Percentiles rank a stretch among this genome's conserved stretches.
Conservation (phyloP, 2,329 filamentous ascomycete genomes). For the Sordariomycetes sp. region DNA sequence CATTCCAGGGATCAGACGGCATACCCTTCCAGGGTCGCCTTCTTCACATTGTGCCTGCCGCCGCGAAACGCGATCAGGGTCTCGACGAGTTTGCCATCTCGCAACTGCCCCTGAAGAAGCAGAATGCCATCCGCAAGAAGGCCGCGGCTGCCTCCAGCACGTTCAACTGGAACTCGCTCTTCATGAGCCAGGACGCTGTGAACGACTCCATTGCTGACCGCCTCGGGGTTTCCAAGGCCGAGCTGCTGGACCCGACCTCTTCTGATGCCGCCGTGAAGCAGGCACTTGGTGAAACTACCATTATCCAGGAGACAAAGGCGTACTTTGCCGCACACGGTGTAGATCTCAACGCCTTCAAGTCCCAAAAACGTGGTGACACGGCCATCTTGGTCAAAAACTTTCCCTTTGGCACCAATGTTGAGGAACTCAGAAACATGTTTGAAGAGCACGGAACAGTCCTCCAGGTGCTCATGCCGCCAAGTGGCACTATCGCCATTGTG, state of each 20-base stretch:
- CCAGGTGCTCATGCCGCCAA: slow-evolving; percentile 81
- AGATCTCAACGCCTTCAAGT: slow-evolving; percentile 85
- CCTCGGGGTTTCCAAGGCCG: slow-evolving; percentile 81
- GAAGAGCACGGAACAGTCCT: slow-evolving; percentile 76
- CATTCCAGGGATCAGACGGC: slow-evolving; percentile 71
- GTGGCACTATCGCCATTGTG: slow-evolving; percentile 86
- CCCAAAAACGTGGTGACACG: slow-evolving; percentile 71
- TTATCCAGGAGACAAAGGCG: slow-evolving; percentile 91
- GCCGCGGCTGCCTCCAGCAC: slow-evolving; percentile 64
- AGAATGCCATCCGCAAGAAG: slow-evolving; percentile 80
- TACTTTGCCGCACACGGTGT: slow-evolving; percentile 85
- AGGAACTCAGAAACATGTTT: slow-evolving; percentile 72
- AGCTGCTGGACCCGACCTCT: slow-evolving; percentile 89
- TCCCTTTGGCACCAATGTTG: slow-evolving; percentile 66
- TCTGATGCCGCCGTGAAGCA: slow-evolving; percentile 92
- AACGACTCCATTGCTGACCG: slow-evolving; percentile 81
- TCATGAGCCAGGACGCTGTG: slow-evolving; percentile 94
- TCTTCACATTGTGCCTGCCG: slow-evolving; percentile 78
- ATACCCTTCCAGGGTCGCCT: slow-evolving; percentile 87
- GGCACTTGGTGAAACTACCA: slow-evolving; percentile 88
- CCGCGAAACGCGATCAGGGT: slow-evolving; percentile 68
- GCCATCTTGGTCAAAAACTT: slow-evolving; percentile 94
- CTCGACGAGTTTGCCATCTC: slow-evolving; percentile 84
- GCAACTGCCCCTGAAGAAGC: slow-evolving; percentile 88
- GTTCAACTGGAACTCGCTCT: slow-evolving; percentile 99